phyloP scores from a whole-genome alignment of 768 basidiomycete genomes.

The Suillus clintonianus region DNA sequence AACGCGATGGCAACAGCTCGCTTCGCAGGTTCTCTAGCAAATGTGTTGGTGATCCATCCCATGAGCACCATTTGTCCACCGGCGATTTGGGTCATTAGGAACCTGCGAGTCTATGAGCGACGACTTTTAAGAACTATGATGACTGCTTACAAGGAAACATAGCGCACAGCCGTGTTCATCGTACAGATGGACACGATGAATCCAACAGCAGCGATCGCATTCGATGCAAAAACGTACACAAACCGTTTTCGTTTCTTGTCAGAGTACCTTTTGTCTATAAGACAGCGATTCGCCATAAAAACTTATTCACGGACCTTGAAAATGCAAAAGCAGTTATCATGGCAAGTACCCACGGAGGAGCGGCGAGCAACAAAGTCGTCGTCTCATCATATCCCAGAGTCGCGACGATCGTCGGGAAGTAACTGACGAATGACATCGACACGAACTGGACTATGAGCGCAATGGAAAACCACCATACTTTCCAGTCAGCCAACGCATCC shows the following conservation, averaged over 20 bases:
- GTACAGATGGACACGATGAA: slow-evolving; percentile 64
- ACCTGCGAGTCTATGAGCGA: slow-evolving; percentile 47
- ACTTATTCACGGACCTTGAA: background rate
- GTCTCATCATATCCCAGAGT: slow-evolving; percentile 38
- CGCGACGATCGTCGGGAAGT: slow-evolving; percentile 15
- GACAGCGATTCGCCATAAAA: background rate
- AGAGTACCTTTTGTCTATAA: slow-evolving; percentile 50
- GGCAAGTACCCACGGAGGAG: slow-evolving; percentile 38
- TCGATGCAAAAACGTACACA: slow-evolving; percentile 58
- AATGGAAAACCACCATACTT: slow-evolving; percentile 40
- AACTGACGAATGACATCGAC: slow-evolving; percentile 24
- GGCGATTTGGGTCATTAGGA: slow-evolving; percentile 71
- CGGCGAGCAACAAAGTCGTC: slow-evolving; percentile 41
- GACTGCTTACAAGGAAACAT: slow-evolving; percentile 55
- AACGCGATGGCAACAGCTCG: slow-evolving; percentile 78
- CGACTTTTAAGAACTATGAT: no score
- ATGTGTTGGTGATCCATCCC: slow-evolving; percentile 45
- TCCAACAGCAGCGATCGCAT: slow-evolving; percentile 61
- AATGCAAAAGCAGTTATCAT: slow-evolving; percentile 31
- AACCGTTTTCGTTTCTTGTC: slow-evolving; percentile 68
- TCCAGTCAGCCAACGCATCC: slow-evolving; percentile 40
- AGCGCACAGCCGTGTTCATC: slow-evolving; percentile 59
- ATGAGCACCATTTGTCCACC: slow-evolving; percentile 63
- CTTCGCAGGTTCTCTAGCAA: slow-evolving; percentile 82
- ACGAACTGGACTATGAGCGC: slow-evolving; percentile 13